Conservation (phyloP, 441 rosid species). For the Populus tomentosa region DNA sequence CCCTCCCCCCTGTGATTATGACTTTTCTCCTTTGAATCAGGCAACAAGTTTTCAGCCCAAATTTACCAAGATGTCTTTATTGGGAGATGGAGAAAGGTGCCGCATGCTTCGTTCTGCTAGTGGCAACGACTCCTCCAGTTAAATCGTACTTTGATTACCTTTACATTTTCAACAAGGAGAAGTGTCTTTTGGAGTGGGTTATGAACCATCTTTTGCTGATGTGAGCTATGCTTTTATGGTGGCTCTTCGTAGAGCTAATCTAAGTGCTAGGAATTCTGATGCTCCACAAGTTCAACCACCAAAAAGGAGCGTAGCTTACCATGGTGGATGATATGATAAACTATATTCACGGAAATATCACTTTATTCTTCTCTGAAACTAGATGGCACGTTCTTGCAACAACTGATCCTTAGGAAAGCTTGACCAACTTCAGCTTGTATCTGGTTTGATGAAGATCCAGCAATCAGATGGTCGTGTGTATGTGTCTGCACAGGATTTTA, state of each 20-base stretch:
- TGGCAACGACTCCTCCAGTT: slow-evolving; percentile 97
- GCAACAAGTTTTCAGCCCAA: slow-evolving; percentile 98
- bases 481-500: too few relatives aligned
- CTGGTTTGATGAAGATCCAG: too few relatives aligned
- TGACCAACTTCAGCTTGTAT: too few relatives aligned
- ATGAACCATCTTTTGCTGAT: slow-evolving; percentile 96
- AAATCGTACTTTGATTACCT: slow-evolving; percentile 87
- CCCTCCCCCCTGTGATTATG: not conserved
- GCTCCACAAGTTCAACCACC: not conserved
- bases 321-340: too few relatives aligned
- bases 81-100: slow-evolving; percentile 99
- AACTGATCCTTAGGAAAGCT: too few relatives aligned
- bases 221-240: slow-evolving; percentile 95
- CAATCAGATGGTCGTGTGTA: too few relatives aligned
- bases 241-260: slow-evolving; percentile 98
- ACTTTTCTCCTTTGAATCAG: slow-evolving; percentile 44
- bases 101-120: slow-evolving; percentile 87
- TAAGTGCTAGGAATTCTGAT: slow-evolving; percentile 72
- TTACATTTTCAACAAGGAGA: slow-evolving; percentile 75
- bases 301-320: too few relatives aligned
- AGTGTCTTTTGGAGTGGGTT: slow-evolving; percentile 10
- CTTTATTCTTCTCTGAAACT: too few relatives aligned
- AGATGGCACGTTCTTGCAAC: too few relatives aligned
- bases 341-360: too few relatives aligned
- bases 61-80: slow-evolving; percentile 81